Evolutionary conservation across 2,329 filamentous ascomycete genomes (phyloP).

Genomic region (Clonostachys rosea): DNA sequence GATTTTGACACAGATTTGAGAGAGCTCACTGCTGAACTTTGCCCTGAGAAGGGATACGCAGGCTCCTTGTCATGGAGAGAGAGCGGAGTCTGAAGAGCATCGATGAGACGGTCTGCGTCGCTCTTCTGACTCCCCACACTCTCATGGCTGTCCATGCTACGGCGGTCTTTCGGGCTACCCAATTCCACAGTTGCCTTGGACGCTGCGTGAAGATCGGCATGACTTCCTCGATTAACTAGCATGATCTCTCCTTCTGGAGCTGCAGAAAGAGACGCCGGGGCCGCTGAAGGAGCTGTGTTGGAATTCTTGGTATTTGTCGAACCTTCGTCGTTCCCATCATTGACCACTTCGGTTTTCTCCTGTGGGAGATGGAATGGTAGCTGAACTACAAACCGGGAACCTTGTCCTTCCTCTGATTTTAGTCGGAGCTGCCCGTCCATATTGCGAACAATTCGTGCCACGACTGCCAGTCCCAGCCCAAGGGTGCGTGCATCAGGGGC

Average conservation of each 20-base stretch:
- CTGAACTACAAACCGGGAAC: conserved; percentile 77
- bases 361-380: conserved; percentile 66
- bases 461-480: conserved; percentile 80
- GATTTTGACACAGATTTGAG: conserved; percentile 3
- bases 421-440: conserved; percentile 85
- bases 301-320: conserved; percentile 2
- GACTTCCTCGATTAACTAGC: conserved; percentile 48
- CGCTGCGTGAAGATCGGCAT: conserved; percentile 9
- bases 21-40: conserved; percentile 7
- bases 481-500: conserved; percentile 41
- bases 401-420: conserved; percentile 78
- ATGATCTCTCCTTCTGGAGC: conserved; percentile 49
- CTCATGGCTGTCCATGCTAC: conserved; percentile 31
- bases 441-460: conserved; percentile 81
- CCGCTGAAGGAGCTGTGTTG: conserved; percentile 8
- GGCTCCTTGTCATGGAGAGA: conserved; percentile 28
- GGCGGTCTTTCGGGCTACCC: conserved; percentile 12
- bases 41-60: conserved; percentile 16
- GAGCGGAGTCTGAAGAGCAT: conserved; percentile 63
- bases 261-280: conserved; percentile 15
- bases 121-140: conserved; percentile 43
- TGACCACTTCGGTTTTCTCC: conserved; percentile 19
- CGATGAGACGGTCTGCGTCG: conserved; percentile 67
- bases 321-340: conserved; percentile 2
- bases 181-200: not conserved